Evolutionary conservation across 768 basidiomycete species (phyloP).

Genomic region (Pulveroboletus sp.): DNA sequence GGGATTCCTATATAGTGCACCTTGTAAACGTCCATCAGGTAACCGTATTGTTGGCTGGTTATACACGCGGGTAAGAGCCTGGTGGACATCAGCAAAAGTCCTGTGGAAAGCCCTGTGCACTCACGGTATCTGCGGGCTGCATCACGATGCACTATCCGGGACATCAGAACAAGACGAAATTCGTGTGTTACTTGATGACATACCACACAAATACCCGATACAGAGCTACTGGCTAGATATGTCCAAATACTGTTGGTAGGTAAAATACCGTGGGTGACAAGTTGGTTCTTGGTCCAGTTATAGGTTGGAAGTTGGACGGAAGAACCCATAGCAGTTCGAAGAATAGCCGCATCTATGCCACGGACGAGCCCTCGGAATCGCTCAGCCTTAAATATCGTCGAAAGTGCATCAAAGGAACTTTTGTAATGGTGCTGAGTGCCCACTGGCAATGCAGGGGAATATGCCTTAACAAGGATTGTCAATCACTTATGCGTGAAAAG

Average conservation of each 20-base stretch:
- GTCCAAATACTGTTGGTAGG: constrained; percentile 80
- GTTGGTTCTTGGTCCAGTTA: constrained; percentile 82
- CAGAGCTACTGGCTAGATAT: constrained; percentile 80
- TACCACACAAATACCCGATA: constrained; percentile 92
- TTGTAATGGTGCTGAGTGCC: constrained; percentile 94
- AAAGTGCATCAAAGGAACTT: constrained; percentile 74
- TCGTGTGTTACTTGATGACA: constrained; percentile 28
- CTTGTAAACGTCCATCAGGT: constrained; percentile 68
- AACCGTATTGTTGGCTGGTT: constrained; percentile 82
- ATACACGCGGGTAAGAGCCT: constrained; percentile 92
- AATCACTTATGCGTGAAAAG: not conserved
- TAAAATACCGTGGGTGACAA: constrained; percentile 64
- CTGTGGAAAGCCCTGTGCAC: constrained; percentile 21
- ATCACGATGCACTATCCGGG: constrained; percentile 70
- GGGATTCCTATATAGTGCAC: constrained; percentile 83
- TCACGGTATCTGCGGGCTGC: constrained; percentile 90
- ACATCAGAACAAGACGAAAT: constrained; percentile 8
- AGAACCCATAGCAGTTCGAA: constrained; percentile 93
- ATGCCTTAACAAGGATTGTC: constrained; percentile 54
- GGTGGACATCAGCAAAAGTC: constrained; percentile 5
- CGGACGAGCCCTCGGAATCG: constrained; percentile 76
- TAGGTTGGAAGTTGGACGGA: constrained; percentile 96
- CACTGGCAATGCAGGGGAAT: constrained; percentile 90
- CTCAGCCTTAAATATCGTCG: constrained; percentile 76
- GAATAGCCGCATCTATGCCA: constrained; percentile 89